Conservation (phyloP, 176 grass and related monocot species). For the Melocanna baccifera region DNA sequence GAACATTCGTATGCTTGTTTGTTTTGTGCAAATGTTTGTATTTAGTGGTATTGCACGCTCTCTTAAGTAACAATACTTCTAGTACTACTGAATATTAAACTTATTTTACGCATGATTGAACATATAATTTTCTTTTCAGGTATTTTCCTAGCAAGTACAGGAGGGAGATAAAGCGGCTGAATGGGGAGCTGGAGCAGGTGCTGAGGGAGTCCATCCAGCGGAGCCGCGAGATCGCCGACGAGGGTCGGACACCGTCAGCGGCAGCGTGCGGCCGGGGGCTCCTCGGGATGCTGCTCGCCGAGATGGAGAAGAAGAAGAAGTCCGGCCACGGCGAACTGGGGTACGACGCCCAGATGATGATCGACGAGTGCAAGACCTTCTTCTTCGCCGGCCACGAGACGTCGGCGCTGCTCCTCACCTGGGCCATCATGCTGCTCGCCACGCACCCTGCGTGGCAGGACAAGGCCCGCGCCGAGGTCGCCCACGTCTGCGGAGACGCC, state of each 20-base stretch:
- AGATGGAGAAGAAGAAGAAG: slow-evolving; percentile 54
- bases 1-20: background rate
- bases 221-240: slow-evolving; percentile 60
- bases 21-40: background rate
- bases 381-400: slow-evolving; percentile 96
- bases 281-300: slow-evolving; percentile 58
- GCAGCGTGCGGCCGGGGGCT: slow-evolving; percentile 53
- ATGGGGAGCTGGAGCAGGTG: slow-evolving; percentile 61
- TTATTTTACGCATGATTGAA: background rate
- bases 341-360: slow-evolving; percentile 65
- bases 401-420: slow-evolving; percentile 83
- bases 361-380: slow-evolving; percentile 99
- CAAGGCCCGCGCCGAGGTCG: slow-evolving; percentile 70
- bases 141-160: slow-evolving; percentile 79
- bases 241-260: slow-evolving; percentile 51
- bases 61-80: too few relatives aligned
- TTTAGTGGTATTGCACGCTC: too few relatives aligned
- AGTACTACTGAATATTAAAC: background rate
- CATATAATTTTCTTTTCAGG: slow-evolving; percentile 18
- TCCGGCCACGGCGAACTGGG: background rate
- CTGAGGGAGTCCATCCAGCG: slow-evolving; percentile 65
- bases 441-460: slow-evolving; percentile 79
- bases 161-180: slow-evolving; percentile 66
- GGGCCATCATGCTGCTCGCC: slow-evolving; percentile 84
- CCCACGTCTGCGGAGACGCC: slow-evolving; percentile 38